Evolutionary conservation across 2,329 filamentous ascomycete species (phyloP).

Genomic region (Cladorrhinum sp.): DNA sequence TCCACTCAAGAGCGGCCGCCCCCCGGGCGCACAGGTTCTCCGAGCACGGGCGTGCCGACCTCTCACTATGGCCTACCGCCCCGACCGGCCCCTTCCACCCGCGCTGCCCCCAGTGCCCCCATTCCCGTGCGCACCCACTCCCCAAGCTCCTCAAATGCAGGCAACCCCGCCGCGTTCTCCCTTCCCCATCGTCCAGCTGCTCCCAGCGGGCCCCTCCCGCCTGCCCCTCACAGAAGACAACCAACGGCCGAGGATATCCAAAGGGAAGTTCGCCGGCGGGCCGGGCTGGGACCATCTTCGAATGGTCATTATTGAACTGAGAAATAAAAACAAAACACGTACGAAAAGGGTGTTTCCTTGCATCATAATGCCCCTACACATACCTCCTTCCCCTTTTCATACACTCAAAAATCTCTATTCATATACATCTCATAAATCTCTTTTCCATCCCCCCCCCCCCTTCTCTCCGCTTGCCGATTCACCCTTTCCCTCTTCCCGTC

Average conservation of each 20-base stretch:
- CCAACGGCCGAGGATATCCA: slow-evolving; percentile 48
- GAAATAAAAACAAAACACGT: background rate
- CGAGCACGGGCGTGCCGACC: slow-evolving; percentile 10
- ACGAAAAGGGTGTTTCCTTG: slow-evolving; percentile 21
- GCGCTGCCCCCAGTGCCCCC: background rate
- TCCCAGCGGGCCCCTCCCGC: slow-evolving; percentile 55
- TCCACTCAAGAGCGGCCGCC: slow-evolving; percentile 9
- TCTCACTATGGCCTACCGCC: background rate
- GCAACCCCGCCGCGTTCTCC: slow-evolving; percentile 48
- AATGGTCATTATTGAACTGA: slow-evolving; percentile 35
- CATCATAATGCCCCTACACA: slow-evolving; percentile 12
- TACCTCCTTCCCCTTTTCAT: slow-evolving; percentile 5
- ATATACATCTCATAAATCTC: slow-evolving; percentile 5
- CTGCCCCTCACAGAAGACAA: slow-evolving; percentile 58
- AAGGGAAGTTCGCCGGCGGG: slow-evolving; percentile 44
- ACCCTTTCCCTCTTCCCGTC: background rate
- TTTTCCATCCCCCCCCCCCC: slow-evolving; percentile 2
- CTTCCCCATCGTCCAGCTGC: slow-evolving; percentile 64
- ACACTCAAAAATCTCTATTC: slow-evolving; percentile 7
- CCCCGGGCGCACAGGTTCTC: slow-evolving; percentile 8
- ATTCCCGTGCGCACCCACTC: slow-evolving; percentile 5
- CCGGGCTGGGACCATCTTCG: slow-evolving; percentile 48
- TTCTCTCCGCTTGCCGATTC: background rate
- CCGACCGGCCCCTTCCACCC: background rate
- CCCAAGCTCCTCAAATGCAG: background rate